Conservation (phyloP, 495 filamentous ascomycete species). For the Penicillium verhagenii region DNA sequence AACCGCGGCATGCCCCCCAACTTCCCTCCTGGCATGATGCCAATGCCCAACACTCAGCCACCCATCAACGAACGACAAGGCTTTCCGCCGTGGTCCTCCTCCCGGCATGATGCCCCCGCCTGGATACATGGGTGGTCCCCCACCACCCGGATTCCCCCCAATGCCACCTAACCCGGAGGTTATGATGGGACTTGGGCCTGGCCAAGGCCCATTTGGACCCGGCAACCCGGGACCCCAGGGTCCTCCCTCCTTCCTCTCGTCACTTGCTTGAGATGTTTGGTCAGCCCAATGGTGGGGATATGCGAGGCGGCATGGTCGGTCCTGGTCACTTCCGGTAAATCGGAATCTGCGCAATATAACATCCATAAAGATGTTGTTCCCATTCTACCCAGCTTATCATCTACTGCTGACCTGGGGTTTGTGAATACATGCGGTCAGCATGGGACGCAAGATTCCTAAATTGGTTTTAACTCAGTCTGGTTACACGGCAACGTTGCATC, state of each 20-base stretch:
- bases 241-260: conserved; percentile 42
- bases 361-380: neutral
- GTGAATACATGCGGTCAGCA: neutral
- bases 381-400: conserved; percentile 7
- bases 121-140: conserved; percentile 48
- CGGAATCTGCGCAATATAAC: neutral
- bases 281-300: conserved; percentile 38
- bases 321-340: conserved; percentile 26
- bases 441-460: neutral
- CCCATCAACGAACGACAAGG: conserved; percentile 39
- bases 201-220: conserved; percentile 39
- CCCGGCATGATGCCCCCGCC: conserved; percentile 54
- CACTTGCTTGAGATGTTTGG: conserved; percentile 49
- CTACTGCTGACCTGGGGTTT: neutral
- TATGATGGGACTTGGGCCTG: conserved; percentile 40
- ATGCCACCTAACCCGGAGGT: conserved; percentile 46
- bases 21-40: conserved; percentile 46
- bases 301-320: conserved; percentile 41
- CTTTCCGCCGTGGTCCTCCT: conserved; percentile 44
- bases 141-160: conserved; percentile 46
- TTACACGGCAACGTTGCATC: conserved; percentile 3
- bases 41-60: conserved; percentile 39
- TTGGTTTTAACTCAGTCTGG: conserved; percentile 1
- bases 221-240: conserved; percentile 40
- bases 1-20: conserved; percentile 40